These are phyloP conservation scores for Musa itinerans DNA, from an alignment of 176 grass and related monocot species.

Conservation along the genomic window DNA sequence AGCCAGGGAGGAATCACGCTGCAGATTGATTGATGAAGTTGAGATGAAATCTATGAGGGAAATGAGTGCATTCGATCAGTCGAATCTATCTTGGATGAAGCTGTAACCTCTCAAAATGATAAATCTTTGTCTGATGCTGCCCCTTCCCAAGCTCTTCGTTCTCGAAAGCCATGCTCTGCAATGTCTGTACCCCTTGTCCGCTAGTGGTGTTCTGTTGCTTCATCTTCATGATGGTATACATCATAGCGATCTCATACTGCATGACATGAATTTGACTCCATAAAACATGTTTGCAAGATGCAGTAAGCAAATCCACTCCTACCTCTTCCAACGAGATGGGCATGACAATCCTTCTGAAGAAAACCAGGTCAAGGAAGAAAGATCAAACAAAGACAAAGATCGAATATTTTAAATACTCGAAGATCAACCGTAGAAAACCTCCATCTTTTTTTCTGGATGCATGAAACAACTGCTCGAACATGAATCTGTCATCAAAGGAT, in stretches of 20 bases:
- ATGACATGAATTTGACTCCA: neutral
- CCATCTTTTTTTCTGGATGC: neutral
- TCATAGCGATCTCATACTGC: constrained; percentile 70
- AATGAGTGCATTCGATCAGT: neutral
- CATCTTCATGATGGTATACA: constrained; percentile 90
- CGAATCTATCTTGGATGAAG: neutral
- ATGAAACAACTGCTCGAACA: neutral
- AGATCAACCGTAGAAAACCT: neutral
- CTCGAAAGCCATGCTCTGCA: constrained; percentile 65
- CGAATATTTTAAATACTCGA: neutral
- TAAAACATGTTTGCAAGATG: neutral
- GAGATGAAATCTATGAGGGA: neutral
- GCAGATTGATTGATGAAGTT: constrained; percentile 7
- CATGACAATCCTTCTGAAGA: constrained; percentile 69
- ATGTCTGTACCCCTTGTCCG: constrained; percentile 71
- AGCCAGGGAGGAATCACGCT: constrained; percentile 95
- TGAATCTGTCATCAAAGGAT: constrained; percentile 36
- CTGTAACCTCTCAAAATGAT: constrained; percentile 68
- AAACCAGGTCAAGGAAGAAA: constrained; percentile 37
- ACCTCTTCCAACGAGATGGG: constrained; percentile 91
- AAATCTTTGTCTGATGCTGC: constrained; percentile 55
- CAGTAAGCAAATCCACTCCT: constrained; percentile 2
- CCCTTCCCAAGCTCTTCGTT: constrained; percentile 74
- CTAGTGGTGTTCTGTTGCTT: constrained; percentile 81
- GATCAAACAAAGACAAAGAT: neutral